Percentiles rank a stretch among this genome's conserved stretches.
Evolutionary conservation across 1,139 yeast genomes (phyloP).

Genomic region (Kluyveromyces sp.): DNA sequence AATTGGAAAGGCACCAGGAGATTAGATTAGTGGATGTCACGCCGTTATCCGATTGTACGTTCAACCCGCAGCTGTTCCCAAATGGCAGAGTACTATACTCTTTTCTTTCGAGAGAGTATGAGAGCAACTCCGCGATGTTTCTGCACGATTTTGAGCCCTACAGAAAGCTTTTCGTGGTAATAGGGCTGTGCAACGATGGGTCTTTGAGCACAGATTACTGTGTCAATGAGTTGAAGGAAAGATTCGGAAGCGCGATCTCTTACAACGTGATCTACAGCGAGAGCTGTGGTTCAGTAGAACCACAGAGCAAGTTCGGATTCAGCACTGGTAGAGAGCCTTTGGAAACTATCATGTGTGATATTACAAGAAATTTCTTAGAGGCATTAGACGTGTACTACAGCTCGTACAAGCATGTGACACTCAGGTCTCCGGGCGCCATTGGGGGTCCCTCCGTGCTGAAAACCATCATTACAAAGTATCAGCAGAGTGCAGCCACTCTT

Average conservation of each 20-base stretch:
- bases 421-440: conserved; percentile 65
- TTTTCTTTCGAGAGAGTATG: conserved; percentile 39
- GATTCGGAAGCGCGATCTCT: conserved; percentile 53
- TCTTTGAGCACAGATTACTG: conserved; percentile 22
- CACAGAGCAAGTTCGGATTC: conserved; percentile 12
- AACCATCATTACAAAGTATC: conserved; percentile 23
- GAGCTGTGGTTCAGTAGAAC: neutral
- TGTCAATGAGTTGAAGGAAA: conserved; percentile 29
- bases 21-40: conserved; percentile 69
- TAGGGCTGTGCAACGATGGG: conserved; percentile 39
- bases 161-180: conserved; percentile 60
- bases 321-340: conserved; percentile 28
- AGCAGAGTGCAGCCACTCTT: neutral
- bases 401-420: conserved; percentile 62
- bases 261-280: conserved; percentile 44
- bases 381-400: conserved; percentile 64
- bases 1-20: conserved; percentile 49
- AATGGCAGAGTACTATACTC: conserved; percentile 53
- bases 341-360: conserved; percentile 68
- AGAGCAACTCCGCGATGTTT: conserved; percentile 49
- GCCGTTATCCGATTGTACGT: conserved; percentile 52
- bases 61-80: conserved; percentile 83
- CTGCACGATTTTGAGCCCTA: conserved; percentile 86
- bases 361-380: conserved; percentile 56
- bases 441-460: conserved; percentile 41